Evolutionary conservation across 192 early-diverging fungal species (phyloP), one percentile per base, ranked within the genome.

Genomic region (Backusella morwellensis): DNA sequence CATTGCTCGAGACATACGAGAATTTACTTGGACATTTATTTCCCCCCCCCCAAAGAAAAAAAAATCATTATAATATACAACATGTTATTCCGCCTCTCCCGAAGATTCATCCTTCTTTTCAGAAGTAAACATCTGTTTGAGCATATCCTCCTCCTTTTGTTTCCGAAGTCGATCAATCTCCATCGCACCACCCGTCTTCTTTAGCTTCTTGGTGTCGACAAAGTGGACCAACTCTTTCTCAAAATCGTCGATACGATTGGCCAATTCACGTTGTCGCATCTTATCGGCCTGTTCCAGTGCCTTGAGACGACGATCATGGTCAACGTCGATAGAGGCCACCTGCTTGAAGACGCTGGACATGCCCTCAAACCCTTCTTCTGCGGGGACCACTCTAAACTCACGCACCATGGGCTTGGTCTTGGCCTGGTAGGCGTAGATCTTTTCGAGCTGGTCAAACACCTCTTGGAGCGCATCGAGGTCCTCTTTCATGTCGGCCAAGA

Each of bases 121-220:
- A 0, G 70, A 41, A 0, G 5, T 6, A 70, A 85, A 88, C 78
- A 90, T 77, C 6, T 77, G 76, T 75, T 87, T 87, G 41, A 95
- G 78, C 35, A 90, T 81, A 76, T 93, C 88, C 6, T 85, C 70
- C 52, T 95, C 86, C 75, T 93, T 91, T 80, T 92, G 88, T 26
- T 90, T 86, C 7, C 92, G 85, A 75, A 88, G 74, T 6, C 92
- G 87, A 75, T 95, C 93, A 5, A 91, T 82, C 70, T 93, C 92
- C 68, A 90, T 80, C 0, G 92, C 91, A 11, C 93, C 93, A 2
- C 93, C 93, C 0, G 92, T 93, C 83, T 93, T 93, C 52, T 91
- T 88, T 67, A 95, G 66, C 72, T 91, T 91, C 42, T 85, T 90
- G 21, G 85, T 42, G 4, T 82, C 80, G 6, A 95, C 93, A 85